Evolutionary conservation across 805 yeast species (phyloP), one percentile per base, ranked within the genome.

Genomic region (Candida ascalaphidarum): DNA sequence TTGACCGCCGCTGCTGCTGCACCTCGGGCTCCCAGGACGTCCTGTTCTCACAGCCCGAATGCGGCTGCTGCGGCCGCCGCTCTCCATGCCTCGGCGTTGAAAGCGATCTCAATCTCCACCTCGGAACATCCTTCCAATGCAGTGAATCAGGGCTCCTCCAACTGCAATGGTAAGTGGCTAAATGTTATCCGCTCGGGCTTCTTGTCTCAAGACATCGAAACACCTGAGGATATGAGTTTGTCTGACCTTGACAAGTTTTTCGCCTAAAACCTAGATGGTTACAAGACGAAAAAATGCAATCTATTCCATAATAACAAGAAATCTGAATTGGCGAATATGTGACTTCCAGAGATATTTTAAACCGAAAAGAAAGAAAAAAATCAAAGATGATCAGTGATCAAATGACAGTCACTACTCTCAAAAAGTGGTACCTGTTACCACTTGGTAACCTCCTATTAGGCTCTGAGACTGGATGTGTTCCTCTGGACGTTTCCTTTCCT

Each of bases 1-100:
- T 48, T 78, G 25, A 80, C 89, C 10, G 84, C 84, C 12, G 89
- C 89, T 14, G 86, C 86, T 9, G 85, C 84, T 15, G 83, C 89
- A 19, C 92, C 92, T 32, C 64, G 89, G 44, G 71, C 80, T 8
- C 78, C 85, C n/a, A 71, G 74, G 37, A 61, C 71, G 19, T 68
- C 77, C 4, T 55, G 70, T 29, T 62, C 74, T 5, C 74, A 69
- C 35, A 61, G 74, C 21, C 76, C 81, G 8, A 65, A 65, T 33
- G 79, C 82, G 5, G 81, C 81, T 7, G 81, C 81, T 10, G 81
- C 82, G 2, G 82, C 79, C 19, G 82, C 85, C 22, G 84, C 82
- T 14, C 61, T 79, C 29, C 80, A 79, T 37, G 80, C 78, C 11
- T 79, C 81, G 26, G 77, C 80, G 2, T 48, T 76, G 21, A 68